Base-by-base conservation (phyloP, 2,329 filamentous ascomycete species). In the Fusarium sp. region DNA sequence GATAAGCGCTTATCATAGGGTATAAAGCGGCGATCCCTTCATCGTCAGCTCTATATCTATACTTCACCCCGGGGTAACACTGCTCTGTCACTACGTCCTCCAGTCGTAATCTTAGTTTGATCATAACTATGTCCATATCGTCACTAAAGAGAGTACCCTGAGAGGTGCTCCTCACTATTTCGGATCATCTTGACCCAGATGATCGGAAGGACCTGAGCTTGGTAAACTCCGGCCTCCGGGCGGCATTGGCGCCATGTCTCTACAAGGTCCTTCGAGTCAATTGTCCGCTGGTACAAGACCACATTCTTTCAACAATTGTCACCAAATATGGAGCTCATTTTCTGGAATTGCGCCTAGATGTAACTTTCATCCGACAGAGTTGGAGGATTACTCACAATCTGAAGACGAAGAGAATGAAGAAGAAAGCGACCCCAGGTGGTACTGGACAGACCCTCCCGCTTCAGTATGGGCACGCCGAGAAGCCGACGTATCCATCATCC, bases 381-480 rank as follows among this genome's bases (percentile, higher is more conserved):
- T 34, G 9, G 16, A 18, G 16, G 4, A 6, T 6, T 12, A 31
- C 30, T 34, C 14, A 16, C 7, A 2, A 34, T 18, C 16, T 18
- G 4, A 34, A 34, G 16, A 51, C 2, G 11, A 23, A 4, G 41
- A 4, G 3, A 55, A 10, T 34, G 16, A 18, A 34, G 18, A 19
- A 14, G n/a, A 3, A 11, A 10, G 8, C 12, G 30, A 11, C 10
- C 6, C 31, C 8, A 10, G 10, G 3, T 43, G 49, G 58, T 55
- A 67, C 34, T 55, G 52, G 37, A 16, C 12, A 13, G 25, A 4
- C 0, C 54, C 39, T 8, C 65, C 65, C 0, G 45, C 44, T 4
- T 69, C 65, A n/a, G 65, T 65, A 16, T 65, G 65, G 65, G 54
- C 59, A 2, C 37, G 50, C n/a, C 21, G 41, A 25, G 39, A 21